A percentile compares a stretch with the other conserved stretches of the same genome.
These are phyloP conservation scores for Bipolaris gigantea DNA, from an alignment of 2,329 filamentous ascomycete species.

Conservation along the genomic window DNA sequence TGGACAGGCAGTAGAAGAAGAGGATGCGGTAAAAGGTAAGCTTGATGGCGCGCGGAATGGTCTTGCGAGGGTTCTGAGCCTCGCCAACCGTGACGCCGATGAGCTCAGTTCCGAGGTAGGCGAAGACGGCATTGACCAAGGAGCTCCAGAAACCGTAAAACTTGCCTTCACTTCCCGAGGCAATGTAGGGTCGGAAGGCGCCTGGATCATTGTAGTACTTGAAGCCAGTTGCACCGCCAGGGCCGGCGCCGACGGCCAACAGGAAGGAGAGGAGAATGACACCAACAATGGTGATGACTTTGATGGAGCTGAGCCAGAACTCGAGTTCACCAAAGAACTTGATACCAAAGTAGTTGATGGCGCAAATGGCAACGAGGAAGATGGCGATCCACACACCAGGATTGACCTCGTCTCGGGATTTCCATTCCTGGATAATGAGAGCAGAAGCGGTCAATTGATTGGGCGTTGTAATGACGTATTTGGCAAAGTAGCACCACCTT, in stretches of 20 bases:
- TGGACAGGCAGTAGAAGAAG: slow-evolving; percentile 75
- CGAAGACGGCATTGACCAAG: slow-evolving; percentile 76
- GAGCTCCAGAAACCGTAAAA: slow-evolving; percentile 63
- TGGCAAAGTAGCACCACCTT: slow-evolving; percentile 65
- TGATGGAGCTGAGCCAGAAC: slow-evolving; percentile 53
- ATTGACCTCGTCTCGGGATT: slow-evolving; percentile 66
- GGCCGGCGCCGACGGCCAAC: slow-evolving; percentile 49
- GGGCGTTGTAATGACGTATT: slow-evolving; percentile 81
- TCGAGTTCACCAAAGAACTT: slow-evolving; percentile 55
- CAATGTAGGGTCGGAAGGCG: slow-evolving; percentile 49
- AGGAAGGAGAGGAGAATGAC: slow-evolving; percentile 51
- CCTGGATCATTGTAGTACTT: slow-evolving; percentile 51
- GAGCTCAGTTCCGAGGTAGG: slow-evolving; percentile 71
- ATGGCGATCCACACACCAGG: slow-evolving; percentile 77
- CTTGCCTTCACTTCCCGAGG: slow-evolving; percentile 38
- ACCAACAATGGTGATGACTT: slow-evolving; percentile 51
- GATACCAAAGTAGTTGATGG: slow-evolving; percentile 60
- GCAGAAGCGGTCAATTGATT: slow-evolving; percentile 83
- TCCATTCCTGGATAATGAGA: slow-evolving; percentile 78
- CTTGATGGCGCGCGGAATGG: slow-evolving; percentile 75
- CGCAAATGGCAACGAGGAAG: slow-evolving; percentile 49
- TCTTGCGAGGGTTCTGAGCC: slow-evolving; percentile 76
- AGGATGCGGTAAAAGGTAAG: slow-evolving; percentile 81
- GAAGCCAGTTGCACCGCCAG: slow-evolving; percentile 48
- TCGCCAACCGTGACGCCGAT: slow-evolving; percentile 79